A percentile compares a stretch with the other conserved stretches of the same genome.
Evolutionary conservation across 164 flowering plant species (phyloP).

Genomic region (Aristolochia fimbriata): DNA sequence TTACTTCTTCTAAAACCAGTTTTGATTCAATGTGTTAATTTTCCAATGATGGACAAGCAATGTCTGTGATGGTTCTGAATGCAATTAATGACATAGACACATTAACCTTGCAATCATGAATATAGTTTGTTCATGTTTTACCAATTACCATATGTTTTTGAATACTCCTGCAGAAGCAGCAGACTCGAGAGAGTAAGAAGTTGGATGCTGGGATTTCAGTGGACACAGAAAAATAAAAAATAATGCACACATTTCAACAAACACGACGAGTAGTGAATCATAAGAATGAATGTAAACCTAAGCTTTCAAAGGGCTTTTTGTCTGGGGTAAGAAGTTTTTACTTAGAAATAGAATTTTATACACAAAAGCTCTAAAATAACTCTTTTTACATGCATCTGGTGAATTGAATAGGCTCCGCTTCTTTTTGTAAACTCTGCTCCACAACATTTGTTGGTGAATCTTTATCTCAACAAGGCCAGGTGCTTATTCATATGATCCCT

Average conservation of each 20-base stretch:
- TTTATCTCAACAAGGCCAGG: too few relatives aligned
- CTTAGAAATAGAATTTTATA: too few relatives aligned
- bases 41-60: not conserved
- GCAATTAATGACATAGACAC: not conserved
- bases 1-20: not conserved
- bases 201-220: constrained; percentile 13
- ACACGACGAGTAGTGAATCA: constrained; percentile 38
- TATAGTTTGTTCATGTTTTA: not conserved
- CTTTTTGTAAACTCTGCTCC: too few relatives aligned
- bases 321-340: constrained; percentile 32
- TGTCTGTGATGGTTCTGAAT: not conserved
- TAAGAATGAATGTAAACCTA: constrained; percentile 22
- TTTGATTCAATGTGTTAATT: not conserved
- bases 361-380: too few relatives aligned
- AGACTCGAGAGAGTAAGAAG: constrained; percentile 33
- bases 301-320: constrained; percentile 50
- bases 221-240: constrained; percentile 21
- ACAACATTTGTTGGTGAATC: too few relatives aligned
- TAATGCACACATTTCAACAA: constrained; percentile 54
- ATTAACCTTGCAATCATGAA: not conserved
- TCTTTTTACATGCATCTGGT: too few relatives aligned
- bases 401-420: too few relatives aligned
- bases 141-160: not conserved
- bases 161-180: constrained; percentile 36
- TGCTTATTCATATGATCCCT: too few relatives aligned